Base-by-base conservation (phyloP, 306 rosid genomes). In the Hippophae tibetana region DNA sequence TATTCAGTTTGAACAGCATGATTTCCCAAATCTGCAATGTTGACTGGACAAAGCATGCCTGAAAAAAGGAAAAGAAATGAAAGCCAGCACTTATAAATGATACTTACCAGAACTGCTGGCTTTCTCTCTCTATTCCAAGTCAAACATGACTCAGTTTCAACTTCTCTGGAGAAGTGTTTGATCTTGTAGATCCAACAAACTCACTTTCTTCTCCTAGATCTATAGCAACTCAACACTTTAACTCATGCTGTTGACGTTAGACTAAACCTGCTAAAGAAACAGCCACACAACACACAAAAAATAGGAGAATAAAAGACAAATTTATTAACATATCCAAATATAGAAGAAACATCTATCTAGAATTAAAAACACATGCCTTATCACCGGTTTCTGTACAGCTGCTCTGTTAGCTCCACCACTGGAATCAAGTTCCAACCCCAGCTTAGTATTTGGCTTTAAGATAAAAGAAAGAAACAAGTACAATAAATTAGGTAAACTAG, bases 31-130 rank as follows among this genome's bases (percentile, higher is more conserved):
- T 48, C 62, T 56, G 2, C 23, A 42, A 7, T 5, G 55, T 62
- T 43, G 52, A 45, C 57, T 50, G 1, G 57, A 69, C 53, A 43
- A 14, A 59, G 31, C 72, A 57, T 49, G 71, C 76, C 72, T 70
- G 60, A 84, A 82, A 86, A 81, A 52, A 41, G 5, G 47, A 57
- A 85, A 75, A 50, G 74, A 77, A 67, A 65, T 51, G 84, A 73
- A 81, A 69, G 85, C 95, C 97, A 82, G 87, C 92, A 55, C 74
- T 74, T 72, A 75, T 18, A 79, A 72, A 65, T 62, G 69, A 69
- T 63, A 89, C 95, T 89, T 84, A 86, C 97, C 92, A 61, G 63
- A 76, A 61, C 64, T 63, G 79, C 82, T 86, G 84, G 86, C 84
- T 77, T 86, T 77, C 79, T 58, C 69, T 58, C 64, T 59, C 61